Evolutionary conservation across 345 rosid species (phyloP).

Genomic region (Acer negundo): DNA sequence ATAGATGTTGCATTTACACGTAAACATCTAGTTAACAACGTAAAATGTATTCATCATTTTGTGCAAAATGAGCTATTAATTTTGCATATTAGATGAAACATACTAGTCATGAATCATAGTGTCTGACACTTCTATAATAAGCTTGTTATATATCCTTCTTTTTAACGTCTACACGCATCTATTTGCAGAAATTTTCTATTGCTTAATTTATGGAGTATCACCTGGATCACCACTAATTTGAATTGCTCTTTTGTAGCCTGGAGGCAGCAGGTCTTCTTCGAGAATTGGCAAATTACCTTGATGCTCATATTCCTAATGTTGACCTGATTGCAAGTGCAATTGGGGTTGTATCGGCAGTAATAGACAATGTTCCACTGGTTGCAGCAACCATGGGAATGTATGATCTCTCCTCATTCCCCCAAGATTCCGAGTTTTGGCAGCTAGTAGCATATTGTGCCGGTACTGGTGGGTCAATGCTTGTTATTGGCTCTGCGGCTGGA

Average conservation of each 20-base stretch:
- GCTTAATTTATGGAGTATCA: neutral
- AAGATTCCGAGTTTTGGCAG: constrained; percentile 94
- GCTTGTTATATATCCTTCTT: neutral
- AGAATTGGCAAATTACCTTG: constrained; percentile 90
- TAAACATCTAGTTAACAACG: neutral
- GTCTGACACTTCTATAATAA: neutral
- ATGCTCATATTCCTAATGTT: constrained; percentile 68
- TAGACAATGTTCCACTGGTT: constrained; percentile 91
- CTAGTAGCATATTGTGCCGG: constrained; percentile 92
- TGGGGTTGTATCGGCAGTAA: constrained; percentile 84
- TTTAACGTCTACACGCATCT: neutral
- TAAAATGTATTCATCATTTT: neutral
- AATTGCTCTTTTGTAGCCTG: constrained; percentile 47
- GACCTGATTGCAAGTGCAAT: constrained; percentile 84
- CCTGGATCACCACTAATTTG: neutral
- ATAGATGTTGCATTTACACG: neutral
- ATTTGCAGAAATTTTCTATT: neutral
- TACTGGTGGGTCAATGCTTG: constrained; percentile 92
- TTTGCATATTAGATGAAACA: neutral
- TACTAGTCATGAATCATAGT: neutral
- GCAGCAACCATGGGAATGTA: constrained; percentile 99
- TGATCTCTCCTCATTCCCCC: constrained; percentile 80
- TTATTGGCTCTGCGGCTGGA: constrained; percentile 96
- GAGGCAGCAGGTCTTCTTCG: constrained; percentile 94
- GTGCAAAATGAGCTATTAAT: neutral